These are phyloP conservation scores for Penicillium polonicum DNA, from an alignment of 2,329 filamentous ascomycete species.

Conservation along the genomic window DNA sequence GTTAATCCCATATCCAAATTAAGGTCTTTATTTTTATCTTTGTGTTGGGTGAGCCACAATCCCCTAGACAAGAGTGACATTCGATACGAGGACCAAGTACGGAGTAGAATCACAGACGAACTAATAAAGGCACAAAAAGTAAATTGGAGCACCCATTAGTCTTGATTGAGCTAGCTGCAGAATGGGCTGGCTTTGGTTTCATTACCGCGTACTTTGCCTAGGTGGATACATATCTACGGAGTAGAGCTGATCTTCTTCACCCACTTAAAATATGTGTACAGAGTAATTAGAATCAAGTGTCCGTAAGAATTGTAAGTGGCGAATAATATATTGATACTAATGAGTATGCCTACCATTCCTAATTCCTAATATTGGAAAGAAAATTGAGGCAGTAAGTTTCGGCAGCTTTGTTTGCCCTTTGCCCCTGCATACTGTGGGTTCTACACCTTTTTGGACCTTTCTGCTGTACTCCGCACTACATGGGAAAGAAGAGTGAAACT, in stretches of 20 bases:
- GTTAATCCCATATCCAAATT: background rate
- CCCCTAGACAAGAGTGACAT: background rate
- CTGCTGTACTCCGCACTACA: slow-evolving; percentile 5
- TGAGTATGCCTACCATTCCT: background rate
- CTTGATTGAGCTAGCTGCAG: slow-evolving; percentile 3
- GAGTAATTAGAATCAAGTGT: background rate
- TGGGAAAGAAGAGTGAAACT: background rate
- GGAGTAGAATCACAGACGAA: background rate
- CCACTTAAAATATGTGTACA: background rate
- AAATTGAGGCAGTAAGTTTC: slow-evolving; percentile 1
- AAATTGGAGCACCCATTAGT: background rate
- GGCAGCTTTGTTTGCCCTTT: background rate
- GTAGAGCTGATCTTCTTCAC: slow-evolving; percentile 2
- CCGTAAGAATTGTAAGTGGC: background rate
- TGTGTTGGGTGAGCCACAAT: too few relatives aligned
- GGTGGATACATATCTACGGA: background rate
- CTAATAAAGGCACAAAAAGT: background rate
- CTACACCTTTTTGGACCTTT: background rate
- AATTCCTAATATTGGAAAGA: background rate
- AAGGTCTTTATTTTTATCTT: background rate
- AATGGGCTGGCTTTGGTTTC: slow-evolving; percentile 3
- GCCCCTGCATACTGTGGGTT: slow-evolving; percentile 1
- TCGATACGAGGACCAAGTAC: background rate
- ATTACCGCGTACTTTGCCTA: background rate
- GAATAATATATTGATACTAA: background rate